Evolutionary conservation across 495 filamentous ascomycete genomes (phyloP).

Genomic region (Xylaria flabelliformis): DNA sequence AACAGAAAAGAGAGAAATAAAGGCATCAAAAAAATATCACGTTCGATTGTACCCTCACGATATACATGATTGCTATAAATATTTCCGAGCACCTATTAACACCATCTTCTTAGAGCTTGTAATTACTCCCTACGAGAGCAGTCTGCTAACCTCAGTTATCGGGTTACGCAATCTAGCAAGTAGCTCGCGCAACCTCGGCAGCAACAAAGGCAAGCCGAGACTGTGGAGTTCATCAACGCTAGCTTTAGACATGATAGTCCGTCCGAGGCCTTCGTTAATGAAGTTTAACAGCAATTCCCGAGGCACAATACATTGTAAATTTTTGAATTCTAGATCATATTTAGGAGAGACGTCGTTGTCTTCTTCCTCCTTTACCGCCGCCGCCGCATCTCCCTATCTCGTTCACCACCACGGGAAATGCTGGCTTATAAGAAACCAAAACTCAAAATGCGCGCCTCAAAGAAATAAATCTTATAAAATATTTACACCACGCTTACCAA

Average conservation of each 20-base stretch:
- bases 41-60: background rate
- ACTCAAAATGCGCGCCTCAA: too few relatives aligned
- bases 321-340: conserved; percentile 38
- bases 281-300: conserved; percentile 29
- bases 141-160: conserved; percentile 11
- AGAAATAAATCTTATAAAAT: too few relatives aligned
- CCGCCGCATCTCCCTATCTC: background rate
- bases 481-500: background rate
- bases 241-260: conserved; percentile 42
- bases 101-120: background rate
- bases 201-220: conserved; percentile 40
- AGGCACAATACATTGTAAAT: conserved; percentile 25
- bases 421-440: too few relatives aligned
- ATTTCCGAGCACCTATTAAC: background rate
- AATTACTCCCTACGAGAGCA: background rate
- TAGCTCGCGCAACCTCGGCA: conserved; percentile 49
- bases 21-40: too few relatives aligned
- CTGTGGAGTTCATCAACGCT: conserved; percentile 36
- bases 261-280: conserved; percentile 32
- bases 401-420: too few relatives aligned
- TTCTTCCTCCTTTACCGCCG: background rate
- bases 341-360: conserved; percentile 12
- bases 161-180: conserved; percentile 46
- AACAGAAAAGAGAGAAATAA: background rate
- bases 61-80: background rate